Evolutionary conservation across 768 basidiomycete species (phyloP), one percentile per base, ranked within the genome.

Genomic region (Suillus clintonianus): DNA sequence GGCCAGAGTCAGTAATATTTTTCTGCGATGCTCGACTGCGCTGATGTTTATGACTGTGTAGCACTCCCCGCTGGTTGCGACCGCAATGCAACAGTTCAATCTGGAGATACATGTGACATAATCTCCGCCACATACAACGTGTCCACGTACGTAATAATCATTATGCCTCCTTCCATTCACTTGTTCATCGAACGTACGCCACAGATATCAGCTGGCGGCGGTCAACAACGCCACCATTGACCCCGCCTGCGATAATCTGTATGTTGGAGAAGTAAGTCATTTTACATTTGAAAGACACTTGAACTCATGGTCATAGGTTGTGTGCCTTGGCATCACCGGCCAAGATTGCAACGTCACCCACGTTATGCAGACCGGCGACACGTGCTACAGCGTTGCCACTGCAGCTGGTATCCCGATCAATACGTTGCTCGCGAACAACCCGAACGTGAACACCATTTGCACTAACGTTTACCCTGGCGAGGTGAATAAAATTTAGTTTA

Each of bases 121-220:
- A 88, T 88, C 70, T 85, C 82, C 30, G 78, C 78, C 5, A 77
- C 80, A 6, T 70, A 82, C 62, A 78, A 78, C 63, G 80, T 79
- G 34, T 85, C 85, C 9, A 83, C 82, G 78, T 89, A 70, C 67
- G 78, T 69, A 34, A n/a, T 17, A 53, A 50, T 61, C 50, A 43
- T 19, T 48, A 14, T 61, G 5, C 51, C 14, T 7, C n/a, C n/a
- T n/a, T 5, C 1, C 4, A 15, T 65, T 37, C 30, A 37, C 36
- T 24, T 37, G 22, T 24, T 56, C 54, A 56, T 56, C 14, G 13
- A 37, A 50, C 27, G 15, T 36, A 48, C 63, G 83, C 82, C 0
- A 93, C 9, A 86, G 85, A 0, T 87, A 80, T 76, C 89, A 91
- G 73, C 83, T 91, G 63, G 82, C 83, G 27, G 62, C 78, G 43